Evolutionary conservation across 1,284 basidiomycete species (phyloP), one percentile per base, ranked within the genome.

Genomic region (Puccinia coronata): DNA sequence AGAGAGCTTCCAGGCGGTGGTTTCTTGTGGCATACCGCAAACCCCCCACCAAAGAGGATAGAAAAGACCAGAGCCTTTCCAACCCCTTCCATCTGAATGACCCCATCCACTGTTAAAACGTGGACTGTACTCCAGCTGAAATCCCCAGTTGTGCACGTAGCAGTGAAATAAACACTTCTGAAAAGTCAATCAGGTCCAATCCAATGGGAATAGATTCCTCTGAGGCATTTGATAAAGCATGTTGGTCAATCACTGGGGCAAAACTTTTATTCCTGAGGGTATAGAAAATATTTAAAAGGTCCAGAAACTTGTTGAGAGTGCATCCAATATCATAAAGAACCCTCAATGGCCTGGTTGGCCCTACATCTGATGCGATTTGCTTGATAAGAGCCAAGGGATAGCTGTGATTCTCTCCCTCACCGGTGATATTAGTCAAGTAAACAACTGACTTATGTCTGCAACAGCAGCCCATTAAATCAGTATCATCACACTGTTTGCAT

Each of bases 101-200:
- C 69, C 69, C 69, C 69, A 71, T 18, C 69, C 69, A 2, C 23
- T 9, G 43, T 71, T 41, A 23, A n/a, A 49, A 9, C 69, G 41
- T 6, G 43, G 69, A 41, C 41, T 71, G 69, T 71, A 71, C 14
- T 71, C 69, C 25, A 71, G 1, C 49, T 71, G 69, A n/a, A 39
- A 71, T 31, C 11, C 11, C 69, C 69, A 71, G 28, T 47, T 49
- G 43, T 71, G 69, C 28, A 71, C 69, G 41, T 71, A 71, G 23
- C 41, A 28, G 25, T 71, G 69, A 23, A 71, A 71, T 12, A 71
- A 23, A 5, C 20, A 25, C n/a, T 39, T 71, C 5, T 9, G 41
- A 63, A 65, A 65, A 2, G 25, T n/a, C 8, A 65, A 31, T 36
- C 8, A n/a, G 25, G 23, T 43, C 31, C 25, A 6, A 12, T 63